phyloP scores from a whole-genome alignment of 2,329 filamentous ascomycete genomes.

The Trichoderma endophyticum region DNA sequence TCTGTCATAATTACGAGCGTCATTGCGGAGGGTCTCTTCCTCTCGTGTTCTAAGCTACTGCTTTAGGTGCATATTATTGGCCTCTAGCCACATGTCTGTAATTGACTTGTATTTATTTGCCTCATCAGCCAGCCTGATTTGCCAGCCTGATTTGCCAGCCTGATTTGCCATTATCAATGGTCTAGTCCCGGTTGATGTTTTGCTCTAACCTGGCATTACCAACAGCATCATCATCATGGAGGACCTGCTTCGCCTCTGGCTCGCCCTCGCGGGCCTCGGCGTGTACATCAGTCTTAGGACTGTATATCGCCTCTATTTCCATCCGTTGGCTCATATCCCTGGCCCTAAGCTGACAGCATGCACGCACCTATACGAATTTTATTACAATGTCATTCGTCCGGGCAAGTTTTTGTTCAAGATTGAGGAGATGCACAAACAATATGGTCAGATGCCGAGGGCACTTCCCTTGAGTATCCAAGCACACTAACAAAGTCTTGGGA shows the following conservation, averaged over 20 bases:
- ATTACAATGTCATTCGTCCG: slow-evolving; percentile 26
- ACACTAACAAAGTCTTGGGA: neutral
- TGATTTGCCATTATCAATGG: neutral
- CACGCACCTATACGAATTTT: slow-evolving; percentile 30
- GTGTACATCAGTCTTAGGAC: neutral
- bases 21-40: neutral
- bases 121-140: neutral
- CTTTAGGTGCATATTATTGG: neutral
- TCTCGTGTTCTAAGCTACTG: neutral
- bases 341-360: slow-evolving; percentile 31
- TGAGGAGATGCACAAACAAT: slow-evolving; percentile 29
- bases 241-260: neutral
- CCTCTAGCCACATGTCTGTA: neutral
- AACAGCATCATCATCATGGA: neutral
- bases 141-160: neutral
- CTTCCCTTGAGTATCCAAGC: neutral
- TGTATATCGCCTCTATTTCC: slow-evolving; percentile 31
- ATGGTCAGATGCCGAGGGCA: slow-evolving; percentile 22
- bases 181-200: neutral
- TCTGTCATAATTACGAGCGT: neutral
- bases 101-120: neutral
- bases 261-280: neutral
- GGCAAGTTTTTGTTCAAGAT: slow-evolving; percentile 28
- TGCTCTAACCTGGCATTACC: neutral
- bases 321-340: slow-evolving; percentile 32